These are phyloP conservation scores for Emericellopsis atlantica DNA, from an alignment of 2,329 filamentous ascomycete species.

Conservation along the genomic window DNA sequence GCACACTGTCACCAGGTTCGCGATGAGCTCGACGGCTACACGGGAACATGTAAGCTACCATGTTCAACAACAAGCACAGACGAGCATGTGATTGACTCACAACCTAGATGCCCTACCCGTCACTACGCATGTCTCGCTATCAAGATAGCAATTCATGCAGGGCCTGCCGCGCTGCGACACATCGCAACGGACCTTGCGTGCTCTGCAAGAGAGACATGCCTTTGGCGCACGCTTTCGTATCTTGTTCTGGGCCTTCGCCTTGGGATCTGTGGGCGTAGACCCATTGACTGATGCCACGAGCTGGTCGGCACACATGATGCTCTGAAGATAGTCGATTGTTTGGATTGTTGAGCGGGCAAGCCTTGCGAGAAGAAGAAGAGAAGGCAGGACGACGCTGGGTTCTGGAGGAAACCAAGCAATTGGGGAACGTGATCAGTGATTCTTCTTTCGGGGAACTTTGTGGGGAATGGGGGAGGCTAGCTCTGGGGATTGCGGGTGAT, in stretches of 20 bases:
- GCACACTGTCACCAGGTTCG: constrained; percentile 12
- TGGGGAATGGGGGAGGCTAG: no score
- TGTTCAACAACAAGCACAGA: background rate
- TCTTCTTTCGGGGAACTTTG: no score
- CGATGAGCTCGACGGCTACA: constrained; percentile 14
- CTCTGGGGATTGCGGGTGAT: no score
- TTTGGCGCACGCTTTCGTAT: constrained; percentile 33
- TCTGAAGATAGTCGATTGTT: no score
- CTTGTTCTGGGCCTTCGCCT: constrained; percentile 9
- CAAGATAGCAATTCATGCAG: constrained; percentile 39
- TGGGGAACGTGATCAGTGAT: no score
- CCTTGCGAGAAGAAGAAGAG: no score
- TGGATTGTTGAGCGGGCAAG: no score
- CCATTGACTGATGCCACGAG: no score
- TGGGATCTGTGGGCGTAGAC: no score
- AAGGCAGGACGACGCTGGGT: no score
- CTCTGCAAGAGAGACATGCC: constrained; percentile 35
- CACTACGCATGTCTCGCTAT: constrained; percentile 30
- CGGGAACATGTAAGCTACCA: background rate
- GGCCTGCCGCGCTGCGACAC: constrained; percentile 33
- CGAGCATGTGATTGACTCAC: constrained; percentile 12
- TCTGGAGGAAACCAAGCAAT: no score
- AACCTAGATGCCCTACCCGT: constrained; percentile 25
- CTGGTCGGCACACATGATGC: no score
- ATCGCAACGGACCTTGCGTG: constrained; percentile 37